Evolutionary conservation across 768 basidiomycete species (phyloP), one percentile per base, ranked within the genome.

Genomic region (Boletus subcaerulescens): DNA sequence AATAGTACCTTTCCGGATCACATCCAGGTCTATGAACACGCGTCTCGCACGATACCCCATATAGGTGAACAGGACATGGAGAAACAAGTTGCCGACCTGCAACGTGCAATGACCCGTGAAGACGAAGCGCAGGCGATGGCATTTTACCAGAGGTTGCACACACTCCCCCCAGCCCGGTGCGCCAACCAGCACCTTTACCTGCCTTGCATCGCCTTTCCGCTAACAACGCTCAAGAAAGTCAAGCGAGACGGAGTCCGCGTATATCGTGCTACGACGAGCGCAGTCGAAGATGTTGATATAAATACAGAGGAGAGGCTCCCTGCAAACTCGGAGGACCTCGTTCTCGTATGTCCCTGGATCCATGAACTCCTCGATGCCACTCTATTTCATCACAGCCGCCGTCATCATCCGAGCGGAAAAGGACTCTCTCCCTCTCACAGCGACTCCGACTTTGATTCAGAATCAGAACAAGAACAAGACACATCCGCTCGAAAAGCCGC

Each of bases 331-430:
- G 29, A 48, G 18, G 48, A 55, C 6, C 18, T 65, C 0, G 31
- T 63, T 32, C 64, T 65, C 15, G 60, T 47, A 5, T 65, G 54
- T 29, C 60, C 58, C 7, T 65, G 64, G 64, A 56, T 65, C 8
- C 22, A 56, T 38, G 64, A 60, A 20, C 38, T 65, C 0, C 53
- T 57, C 2, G 56, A 32, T 1, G 18, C 22, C 0, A 12, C 14
- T 10, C 38, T 52, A 4, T 14, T 4, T 35, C 24, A 11, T 41
- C 26, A 22, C 3, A 10, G 22, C n/a, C 22, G 17, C 41, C 38
- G 11, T 26, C 39, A 8, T 11, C 33, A 17, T 22, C 26, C n/a
- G 3, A 22, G 10, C 9, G 12, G 17, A 11, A 39, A 55, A 3
- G 15, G 1, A 18, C 39, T 20, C 8, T 48, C 55, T 5, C 1